Evolutionary conservation across 805 yeast species (phyloP), one percentile per base, ranked within the genome.

Genomic region (Ogataea kodamae): DNA sequence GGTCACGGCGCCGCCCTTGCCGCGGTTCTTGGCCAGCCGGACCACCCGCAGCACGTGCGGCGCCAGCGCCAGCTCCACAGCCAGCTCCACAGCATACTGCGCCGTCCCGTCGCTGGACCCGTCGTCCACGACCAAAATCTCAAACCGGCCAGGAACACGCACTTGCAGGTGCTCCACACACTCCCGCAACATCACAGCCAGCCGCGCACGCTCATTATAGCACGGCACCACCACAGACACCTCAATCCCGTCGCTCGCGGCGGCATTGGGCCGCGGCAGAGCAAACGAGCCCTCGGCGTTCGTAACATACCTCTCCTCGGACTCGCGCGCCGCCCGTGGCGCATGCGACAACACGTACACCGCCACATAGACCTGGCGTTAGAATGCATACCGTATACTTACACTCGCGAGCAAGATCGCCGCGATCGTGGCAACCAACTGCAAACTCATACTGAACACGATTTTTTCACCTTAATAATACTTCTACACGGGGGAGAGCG

Each of bases 1-100:
- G 11, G 94, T 78, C 0, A 92, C 97, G 0, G 97, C 98, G 9
- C 97, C 96, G 21, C 94, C 94, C 62, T 90, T 90, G 16, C 98
- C 98, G 49, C 98, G 71, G 57, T 92, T 92, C 43, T 74, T 58
- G 15, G 61, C 74, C 42, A 92, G 68, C 45, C 69, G 70, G n/a
- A 85, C 68, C 26, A 86, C 88, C 47, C 90, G 68, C 51, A 92
- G 49, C 34, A 70, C 70, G 30, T 77, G 82, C 1, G 85, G 79
- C 22, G 55, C 38, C 22, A 78, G 57, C 3, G 65, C 55, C 40
- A 70, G 68, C 6, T 53, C 44, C 1, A 76, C 71, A 5, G 79
- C 79, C 56, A 82, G 69, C n/a, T 67, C 55, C 23, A 92, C 54
- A 9, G 95, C 94, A 51, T 67, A 81, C 18, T 72, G 71, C 10